These are phyloP conservation scores for Elaeis oleifera DNA, from an alignment of 202 grass and related monocot genomes.

Conservation along the genomic window DNA sequence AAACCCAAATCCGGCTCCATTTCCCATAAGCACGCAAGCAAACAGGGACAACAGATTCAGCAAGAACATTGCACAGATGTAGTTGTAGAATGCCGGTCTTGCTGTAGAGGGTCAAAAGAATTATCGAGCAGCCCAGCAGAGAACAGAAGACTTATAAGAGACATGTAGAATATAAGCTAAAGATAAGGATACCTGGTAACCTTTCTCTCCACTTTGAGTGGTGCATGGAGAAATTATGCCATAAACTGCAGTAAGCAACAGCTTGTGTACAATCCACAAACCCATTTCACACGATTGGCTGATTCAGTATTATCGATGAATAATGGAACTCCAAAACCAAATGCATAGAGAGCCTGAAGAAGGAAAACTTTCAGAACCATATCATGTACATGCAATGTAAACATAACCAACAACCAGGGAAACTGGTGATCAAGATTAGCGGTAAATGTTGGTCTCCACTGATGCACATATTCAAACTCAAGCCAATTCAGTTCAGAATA, in stretches of 20 bases:
- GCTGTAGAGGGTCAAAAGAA: constrained; percentile 36
- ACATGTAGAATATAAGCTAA: too few species aligned
- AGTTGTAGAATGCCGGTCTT: constrained; percentile 92
- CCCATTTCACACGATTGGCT: constrained; percentile 74
- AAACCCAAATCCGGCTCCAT: constrained; percentile 78
- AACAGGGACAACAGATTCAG: constrained; percentile 72
- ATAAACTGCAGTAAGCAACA: constrained; percentile 88
- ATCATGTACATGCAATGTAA: too few species aligned
- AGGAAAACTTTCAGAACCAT: background rate
- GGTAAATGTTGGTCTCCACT: too few species aligned
- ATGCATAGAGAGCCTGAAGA: constrained; percentile 83
- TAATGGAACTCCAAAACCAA: constrained; percentile 74
- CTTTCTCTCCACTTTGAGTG: constrained; percentile 96
- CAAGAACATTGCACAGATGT: constrained; percentile 76
- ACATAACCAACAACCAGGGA: too few species aligned
- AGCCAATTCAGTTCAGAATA: too few species aligned
- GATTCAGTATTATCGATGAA: constrained; percentile 64
- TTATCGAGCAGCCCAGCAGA: background rate
- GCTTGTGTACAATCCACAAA: constrained; percentile 74
- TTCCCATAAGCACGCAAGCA: constrained; percentile 64
- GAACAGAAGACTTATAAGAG: too few species aligned
- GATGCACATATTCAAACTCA: too few species aligned
- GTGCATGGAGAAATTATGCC: constrained; percentile 83
- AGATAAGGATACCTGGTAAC: constrained; percentile 47
- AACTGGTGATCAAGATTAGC: too few species aligned